Evolutionary conservation across 164 flowering plant genomes (phyloP).

Genomic region (Chimonanthus praecox): DNA sequence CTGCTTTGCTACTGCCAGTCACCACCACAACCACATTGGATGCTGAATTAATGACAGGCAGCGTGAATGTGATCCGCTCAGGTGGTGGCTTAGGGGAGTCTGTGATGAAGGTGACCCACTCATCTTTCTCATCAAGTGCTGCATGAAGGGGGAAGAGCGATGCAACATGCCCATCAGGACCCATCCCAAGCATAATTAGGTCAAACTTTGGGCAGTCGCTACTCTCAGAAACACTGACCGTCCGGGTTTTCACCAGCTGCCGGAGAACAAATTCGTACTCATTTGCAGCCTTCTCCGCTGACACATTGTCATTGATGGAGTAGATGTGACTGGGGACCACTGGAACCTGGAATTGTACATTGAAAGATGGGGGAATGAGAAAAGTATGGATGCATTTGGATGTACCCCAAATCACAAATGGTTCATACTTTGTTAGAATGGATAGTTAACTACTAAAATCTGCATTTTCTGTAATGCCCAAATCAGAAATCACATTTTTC

Average conservation of each 20-base stretch:
- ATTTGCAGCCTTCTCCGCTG: conserved; percentile 75
- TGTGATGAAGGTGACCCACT: conserved; percentile 69
- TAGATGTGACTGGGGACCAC: conserved; percentile 56
- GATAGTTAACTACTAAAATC: neutral
- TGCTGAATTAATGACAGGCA: conserved; percentile 79
- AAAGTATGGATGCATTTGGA: neutral
- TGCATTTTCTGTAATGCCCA: neutral
- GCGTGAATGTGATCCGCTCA: conserved; percentile 73
- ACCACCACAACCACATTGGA: conserved; percentile 66
- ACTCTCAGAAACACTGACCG: conserved; percentile 43
- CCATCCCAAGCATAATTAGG: conserved; percentile 75
- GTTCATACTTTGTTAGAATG: too few relatives aligned
- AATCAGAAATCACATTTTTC: neutral
- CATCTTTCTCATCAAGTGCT: conserved; percentile 40
- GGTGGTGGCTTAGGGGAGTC: conserved; percentile 85
- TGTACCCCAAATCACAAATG: neutral
- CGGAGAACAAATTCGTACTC: conserved; percentile 64
- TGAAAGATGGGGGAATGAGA: neutral
- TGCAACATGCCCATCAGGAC: conserved; percentile 73
- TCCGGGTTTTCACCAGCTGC: conserved; percentile 59
- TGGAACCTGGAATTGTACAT: conserved; percentile 47
- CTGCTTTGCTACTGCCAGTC: conserved; percentile 57
- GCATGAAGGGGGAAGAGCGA: conserved; percentile 63
- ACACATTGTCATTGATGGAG: conserved; percentile 59
- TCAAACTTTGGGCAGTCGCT: conserved; percentile 83